Percentiles rank a stretch among this genome's conserved stretches.
These are phyloP conservation scores for Coprinopsis sp. DNA, from an alignment of 768 basidiomycete species.

Conservation along the genomic window DNA sequence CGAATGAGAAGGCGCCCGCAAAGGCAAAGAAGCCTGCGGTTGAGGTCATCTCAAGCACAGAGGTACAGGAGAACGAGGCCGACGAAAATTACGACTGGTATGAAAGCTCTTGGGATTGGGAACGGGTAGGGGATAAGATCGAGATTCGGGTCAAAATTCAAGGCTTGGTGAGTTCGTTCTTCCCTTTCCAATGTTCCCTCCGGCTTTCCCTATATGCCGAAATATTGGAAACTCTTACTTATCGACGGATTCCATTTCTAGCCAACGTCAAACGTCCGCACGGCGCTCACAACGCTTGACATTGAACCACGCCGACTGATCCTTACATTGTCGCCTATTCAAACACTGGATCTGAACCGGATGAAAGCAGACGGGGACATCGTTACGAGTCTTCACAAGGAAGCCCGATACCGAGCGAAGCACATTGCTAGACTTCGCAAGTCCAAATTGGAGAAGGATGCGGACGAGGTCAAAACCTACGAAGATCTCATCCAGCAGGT, in stretches of 20 bases:
- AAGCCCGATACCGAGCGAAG: not conserved
- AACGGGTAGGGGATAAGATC: conserved; percentile 36
- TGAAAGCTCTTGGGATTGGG: conserved; percentile 47
- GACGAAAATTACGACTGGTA: too few relatives aligned
- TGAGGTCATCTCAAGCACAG: too few relatives aligned
- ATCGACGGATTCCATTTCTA: too few relatives aligned
- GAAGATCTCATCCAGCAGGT: conserved; percentile 1
- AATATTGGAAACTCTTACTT: too few relatives aligned
- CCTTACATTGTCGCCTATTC: conserved; percentile 41
- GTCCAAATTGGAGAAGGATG: not conserved
- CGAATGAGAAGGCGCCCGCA: conserved; percentile 6
- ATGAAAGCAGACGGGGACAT: conserved; percentile 53
- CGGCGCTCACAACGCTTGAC: conserved; percentile 59
- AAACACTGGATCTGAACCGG: conserved; percentile 55
- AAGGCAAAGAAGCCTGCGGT: too few relatives aligned
- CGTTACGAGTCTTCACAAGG: conserved; percentile 17
- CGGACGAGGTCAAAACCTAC: not conserved
- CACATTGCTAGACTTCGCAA: not conserved
- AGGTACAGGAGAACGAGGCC: too few relatives aligned
- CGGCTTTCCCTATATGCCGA: too few relatives aligned
- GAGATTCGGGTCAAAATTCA: conserved; percentile 52
- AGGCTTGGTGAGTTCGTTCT: conserved; percentile 42
- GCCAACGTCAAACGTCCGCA: too few relatives aligned
- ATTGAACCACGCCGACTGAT: conserved; percentile 59
- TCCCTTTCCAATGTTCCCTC: not conserved